Conservation (phyloP, 495 filamentous ascomycete genomes). For the Letharia columbiana region DNA sequence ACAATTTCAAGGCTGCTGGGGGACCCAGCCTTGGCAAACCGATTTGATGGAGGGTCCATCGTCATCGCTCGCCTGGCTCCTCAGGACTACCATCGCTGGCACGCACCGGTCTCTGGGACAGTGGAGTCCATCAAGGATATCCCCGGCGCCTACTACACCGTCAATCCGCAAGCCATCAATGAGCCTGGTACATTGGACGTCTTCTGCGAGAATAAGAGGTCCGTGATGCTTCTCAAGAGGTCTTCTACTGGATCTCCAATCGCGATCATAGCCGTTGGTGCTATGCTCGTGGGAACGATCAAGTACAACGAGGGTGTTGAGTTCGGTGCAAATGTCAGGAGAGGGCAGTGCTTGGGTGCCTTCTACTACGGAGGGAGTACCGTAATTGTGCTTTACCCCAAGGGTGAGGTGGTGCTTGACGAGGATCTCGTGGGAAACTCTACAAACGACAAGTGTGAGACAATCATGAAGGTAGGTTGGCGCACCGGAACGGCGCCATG, state of each 20-base stretch:
- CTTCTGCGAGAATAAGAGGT: slow-evolving; percentile 38
- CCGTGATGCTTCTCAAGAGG: slow-evolving; percentile 33
- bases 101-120: slow-evolving; percentile 36
- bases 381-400: slow-evolving; percentile 36
- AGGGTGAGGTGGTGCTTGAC: slow-evolving; percentile 34
- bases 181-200: slow-evolving; percentile 36
- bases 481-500: slow-evolving; percentile 6
- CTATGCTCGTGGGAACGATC: slow-evolving; percentile 38
- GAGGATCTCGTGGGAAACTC: slow-evolving; percentile 30
- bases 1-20: slow-evolving; percentile 34
- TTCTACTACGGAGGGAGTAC: slow-evolving; percentile 38
- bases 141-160: slow-evolving; percentile 31
- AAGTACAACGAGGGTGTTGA: slow-evolving; percentile 32
- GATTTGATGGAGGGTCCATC: slow-evolving; percentile 35
- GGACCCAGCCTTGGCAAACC: slow-evolving; percentile 28
- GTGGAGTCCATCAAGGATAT: slow-evolving; percentile 32
- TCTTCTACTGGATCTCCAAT: slow-evolving; percentile 29
- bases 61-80: slow-evolving; percentile 37
- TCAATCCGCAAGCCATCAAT: slow-evolving; percentile 42
- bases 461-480: slow-evolving; percentile 19
- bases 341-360: slow-evolving; percentile 36
- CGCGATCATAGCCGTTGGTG: slow-evolving; percentile 35
- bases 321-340: slow-evolving; percentile 28
- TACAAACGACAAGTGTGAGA: slow-evolving; percentile 13
- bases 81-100: slow-evolving; percentile 44